A percentile compares a stretch with the other conserved stretches of the same genome.
These are phyloP conservation scores for Porphyrellus cyaneotinctus DNA, from an alignment of 768 basidiomycete genomes.

Conservation along the genomic window DNA sequence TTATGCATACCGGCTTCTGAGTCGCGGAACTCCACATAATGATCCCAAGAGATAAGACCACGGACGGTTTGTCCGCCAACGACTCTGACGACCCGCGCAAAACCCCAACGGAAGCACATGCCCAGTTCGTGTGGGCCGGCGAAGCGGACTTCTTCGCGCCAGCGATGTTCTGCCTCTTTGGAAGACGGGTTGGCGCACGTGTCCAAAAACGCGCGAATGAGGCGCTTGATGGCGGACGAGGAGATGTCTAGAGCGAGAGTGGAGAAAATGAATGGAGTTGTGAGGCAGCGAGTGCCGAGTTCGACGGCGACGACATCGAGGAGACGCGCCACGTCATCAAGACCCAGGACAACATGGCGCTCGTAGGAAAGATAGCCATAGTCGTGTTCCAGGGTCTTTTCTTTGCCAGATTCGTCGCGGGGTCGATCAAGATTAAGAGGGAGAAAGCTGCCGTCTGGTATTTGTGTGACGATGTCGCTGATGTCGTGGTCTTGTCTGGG, in stretches of 20 bases:
- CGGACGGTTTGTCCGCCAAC: constrained; percentile 69
- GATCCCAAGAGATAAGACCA: constrained; percentile 82
- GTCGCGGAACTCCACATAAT: constrained; percentile 76
- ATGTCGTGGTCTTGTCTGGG: constrained; percentile 34
- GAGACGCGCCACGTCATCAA: constrained; percentile 66
- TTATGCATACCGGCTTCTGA: constrained; percentile 70
- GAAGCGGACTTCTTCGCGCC: constrained; percentile 79
- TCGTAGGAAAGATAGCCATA: constrained; percentile 77
- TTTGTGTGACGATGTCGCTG: constrained; percentile 34
- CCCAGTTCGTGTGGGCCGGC: constrained; percentile 85
- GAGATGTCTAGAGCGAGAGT: constrained; percentile 83
- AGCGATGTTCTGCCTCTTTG: constrained; percentile 47
- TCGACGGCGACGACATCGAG: constrained; percentile 69
- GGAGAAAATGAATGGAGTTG: constrained; percentile 90
- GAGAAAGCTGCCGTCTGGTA: constrained; percentile 51
- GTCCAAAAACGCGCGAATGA: constrained; percentile 78
- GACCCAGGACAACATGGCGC: constrained; percentile 71
- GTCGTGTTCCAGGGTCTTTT: constrained; percentile 40
- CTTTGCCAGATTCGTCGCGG: constrained; percentile 35
- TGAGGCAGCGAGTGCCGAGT: constrained; percentile 69
- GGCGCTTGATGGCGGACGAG: constrained; percentile 61
- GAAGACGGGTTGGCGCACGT: constrained; percentile 43
- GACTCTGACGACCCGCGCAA: constrained; percentile 72
- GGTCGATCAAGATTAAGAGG: constrained; percentile 50
- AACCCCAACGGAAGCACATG: constrained; percentile 90